Conservation (phyloP, 2,329 filamentous ascomycete species). For the Apiospora sp. region DNA sequence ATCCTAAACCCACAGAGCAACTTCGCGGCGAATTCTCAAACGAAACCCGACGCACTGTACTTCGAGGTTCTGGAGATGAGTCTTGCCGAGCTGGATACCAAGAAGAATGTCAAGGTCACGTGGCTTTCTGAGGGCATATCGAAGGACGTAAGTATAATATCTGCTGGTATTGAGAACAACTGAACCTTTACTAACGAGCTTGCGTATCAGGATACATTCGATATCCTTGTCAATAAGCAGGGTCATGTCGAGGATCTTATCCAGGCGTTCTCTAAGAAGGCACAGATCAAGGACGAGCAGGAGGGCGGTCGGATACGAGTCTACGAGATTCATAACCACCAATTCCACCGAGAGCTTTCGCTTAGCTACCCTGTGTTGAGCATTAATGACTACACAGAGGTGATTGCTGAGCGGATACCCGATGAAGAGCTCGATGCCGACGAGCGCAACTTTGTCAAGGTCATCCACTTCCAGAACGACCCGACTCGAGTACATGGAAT, state of each 20-base stretch:
- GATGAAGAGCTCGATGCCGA: slow-evolving; percentile 71
- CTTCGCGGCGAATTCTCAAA: slow-evolving; percentile 73
- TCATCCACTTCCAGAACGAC: slow-evolving; percentile 94
- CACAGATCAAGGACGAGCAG: slow-evolving; percentile 76
- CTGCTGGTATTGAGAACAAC: background rate
- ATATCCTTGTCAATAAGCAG: slow-evolving; percentile 88
- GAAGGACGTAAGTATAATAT: slow-evolving; percentile 73
- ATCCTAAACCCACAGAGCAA: slow-evolving; percentile 82
- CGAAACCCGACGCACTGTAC: slow-evolving; percentile 80
- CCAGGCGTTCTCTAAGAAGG: slow-evolving; percentile 79
- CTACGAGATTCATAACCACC: slow-evolving; percentile 83
- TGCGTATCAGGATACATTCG: slow-evolving; percentile 70
- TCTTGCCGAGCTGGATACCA: slow-evolving; percentile 89
- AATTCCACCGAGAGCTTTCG: slow-evolving; percentile 81
- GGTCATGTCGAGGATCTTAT: slow-evolving; percentile 83
- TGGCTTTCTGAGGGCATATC: slow-evolving; percentile 90
- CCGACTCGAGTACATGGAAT: slow-evolving; percentile 83
- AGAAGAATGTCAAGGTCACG: slow-evolving; percentile 83
- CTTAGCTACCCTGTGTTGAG: slow-evolving; percentile 77
- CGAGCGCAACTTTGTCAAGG: slow-evolving; percentile 71
- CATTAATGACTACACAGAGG: slow-evolving; percentile 83
- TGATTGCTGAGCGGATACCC: slow-evolving; percentile 84
- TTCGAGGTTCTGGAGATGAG: slow-evolving; percentile 97
- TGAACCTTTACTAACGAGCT: slow-evolving; percentile 6
- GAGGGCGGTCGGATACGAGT: slow-evolving; percentile 76